Conservation (phyloP, 495 filamentous ascomycete species). For the Tuber indicum region DNA sequence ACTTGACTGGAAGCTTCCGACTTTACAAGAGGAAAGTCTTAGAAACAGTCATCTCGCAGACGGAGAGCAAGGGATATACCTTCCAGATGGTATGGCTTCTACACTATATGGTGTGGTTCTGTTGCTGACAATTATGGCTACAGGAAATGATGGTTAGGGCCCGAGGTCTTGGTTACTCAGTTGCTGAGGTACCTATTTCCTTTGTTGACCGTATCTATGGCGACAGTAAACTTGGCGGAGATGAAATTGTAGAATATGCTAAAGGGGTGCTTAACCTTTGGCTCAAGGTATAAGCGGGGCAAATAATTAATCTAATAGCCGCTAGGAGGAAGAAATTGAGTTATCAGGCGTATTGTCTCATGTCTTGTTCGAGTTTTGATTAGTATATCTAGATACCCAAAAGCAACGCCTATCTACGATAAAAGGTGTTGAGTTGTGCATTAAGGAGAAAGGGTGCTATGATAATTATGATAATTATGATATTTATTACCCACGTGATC, state of each 20-base stretch:
- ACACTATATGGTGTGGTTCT: neutral
- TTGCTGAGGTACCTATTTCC: constrained; percentile 88
- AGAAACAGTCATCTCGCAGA: constrained; percentile 80
- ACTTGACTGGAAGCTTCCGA: constrained; percentile 89
- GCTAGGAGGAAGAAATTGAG: neutral
- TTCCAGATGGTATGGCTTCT: constrained; percentile 75
- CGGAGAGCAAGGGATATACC: constrained; percentile 89
- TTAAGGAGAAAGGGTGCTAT: neutral
- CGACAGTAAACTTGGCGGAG: constrained; percentile 87
- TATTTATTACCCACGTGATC: neutral
- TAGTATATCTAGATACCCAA: neutral
- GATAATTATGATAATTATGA: neutral
- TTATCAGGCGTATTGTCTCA: neutral
- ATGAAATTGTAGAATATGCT: constrained; percentile 92
- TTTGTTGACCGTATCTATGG: constrained; percentile 96
- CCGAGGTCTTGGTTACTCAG: constrained; percentile 82
- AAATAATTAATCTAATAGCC: neutral
- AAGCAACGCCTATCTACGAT: neutral
- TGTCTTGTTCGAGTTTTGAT: neutral
- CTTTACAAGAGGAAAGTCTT: constrained; percentile 87
- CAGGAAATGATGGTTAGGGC: constrained; percentile 62
- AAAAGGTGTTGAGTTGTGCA: neutral
- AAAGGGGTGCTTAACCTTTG: constrained; percentile 88
- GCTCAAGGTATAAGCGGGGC: constrained; percentile 62
- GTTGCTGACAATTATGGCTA: neutral